These are phyloP conservation scores for Aaosphaeria arxii DNA, from an alignment of 2,329 filamentous ascomycete species.

Conservation along the genomic window DNA sequence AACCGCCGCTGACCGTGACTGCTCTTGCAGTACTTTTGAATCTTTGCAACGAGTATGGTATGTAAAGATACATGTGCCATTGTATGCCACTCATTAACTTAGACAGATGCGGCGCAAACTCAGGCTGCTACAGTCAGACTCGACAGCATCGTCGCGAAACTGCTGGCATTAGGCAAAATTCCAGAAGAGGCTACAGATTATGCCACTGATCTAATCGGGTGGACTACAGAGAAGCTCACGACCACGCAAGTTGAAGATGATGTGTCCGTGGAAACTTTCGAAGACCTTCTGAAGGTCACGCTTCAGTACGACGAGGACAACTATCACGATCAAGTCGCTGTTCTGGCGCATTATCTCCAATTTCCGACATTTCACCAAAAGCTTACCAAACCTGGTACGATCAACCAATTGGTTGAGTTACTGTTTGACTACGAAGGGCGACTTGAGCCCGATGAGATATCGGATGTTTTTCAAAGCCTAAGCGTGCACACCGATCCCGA, in stretches of 20 bases:
- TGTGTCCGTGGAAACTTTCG: constrained; percentile 25
- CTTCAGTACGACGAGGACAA: constrained; percentile 33
- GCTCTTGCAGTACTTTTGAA: constrained; percentile 44
- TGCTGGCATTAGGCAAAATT: constrained; percentile 22
- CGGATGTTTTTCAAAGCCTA: constrained; percentile 26
- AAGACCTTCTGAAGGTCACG: constrained; percentile 22
- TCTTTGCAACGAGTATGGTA: constrained; percentile 42
- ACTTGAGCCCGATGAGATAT: constrained; percentile 21
- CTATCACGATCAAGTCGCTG: constrained; percentile 29
- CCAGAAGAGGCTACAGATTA: constrained; percentile 31
- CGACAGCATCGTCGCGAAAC: constrained; percentile 24
- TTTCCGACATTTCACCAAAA: constrained; percentile 33
- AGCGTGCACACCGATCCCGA: constrained; percentile 20
- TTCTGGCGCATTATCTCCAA: constrained; percentile 33
- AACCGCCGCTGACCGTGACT: constrained; percentile 20
- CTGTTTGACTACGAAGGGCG: constrained; percentile 29
- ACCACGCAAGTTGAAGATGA: constrained; percentile 29
- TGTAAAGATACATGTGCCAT: not conserved
- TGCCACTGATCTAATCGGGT: constrained; percentile 31
- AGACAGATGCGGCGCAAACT: constrained; percentile 33
- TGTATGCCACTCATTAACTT: not conserved
- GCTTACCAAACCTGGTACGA: constrained; percentile 23
- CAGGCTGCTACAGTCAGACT: constrained; percentile 32
- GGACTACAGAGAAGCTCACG: constrained; percentile 35
- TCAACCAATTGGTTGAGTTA: constrained; percentile 26